These are phyloP conservation scores for Cyberlindnera xylosilytica DNA, from an alignment of 805 yeast species.

Conservation along the genomic window DNA sequence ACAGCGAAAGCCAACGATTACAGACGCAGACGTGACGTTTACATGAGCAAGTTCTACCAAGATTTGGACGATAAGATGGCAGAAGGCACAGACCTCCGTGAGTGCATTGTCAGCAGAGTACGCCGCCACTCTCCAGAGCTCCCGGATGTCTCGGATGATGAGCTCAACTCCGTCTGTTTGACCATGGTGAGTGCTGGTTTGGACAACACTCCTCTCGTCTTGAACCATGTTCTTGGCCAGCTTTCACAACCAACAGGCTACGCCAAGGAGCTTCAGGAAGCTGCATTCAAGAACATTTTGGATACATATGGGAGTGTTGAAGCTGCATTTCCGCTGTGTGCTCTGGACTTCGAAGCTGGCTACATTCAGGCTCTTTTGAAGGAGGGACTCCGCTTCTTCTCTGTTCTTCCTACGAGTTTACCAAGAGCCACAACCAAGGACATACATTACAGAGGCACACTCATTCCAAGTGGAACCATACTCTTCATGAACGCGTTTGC, in stretches of 20 bases:
- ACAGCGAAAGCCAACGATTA: conserved; percentile 28
- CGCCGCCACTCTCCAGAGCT: conserved; percentile 12
- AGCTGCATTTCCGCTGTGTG: conserved; percentile 34
- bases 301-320: conserved; percentile 30
- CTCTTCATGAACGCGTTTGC: conserved; percentile 67
- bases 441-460: conserved; percentile 36
- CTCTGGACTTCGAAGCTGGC: conserved; percentile 36
- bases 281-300: conserved; percentile 41
- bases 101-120: conserved; percentile 34
- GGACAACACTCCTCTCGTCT: conserved; percentile 65
- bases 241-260: conserved; percentile 39
- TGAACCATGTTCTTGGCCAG: conserved; percentile 60
- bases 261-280: conserved; percentile 40
- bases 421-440: conserved; percentile 59
- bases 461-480: conserved; percentile 55
- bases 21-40: conserved; percentile 44
- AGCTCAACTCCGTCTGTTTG: conserved; percentile 57
- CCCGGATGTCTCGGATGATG: conserved; percentile 33
- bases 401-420: conserved; percentile 64
- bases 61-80: conserved; percentile 27
- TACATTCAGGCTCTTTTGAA: conserved; percentile 56
- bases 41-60: conserved; percentile 40
- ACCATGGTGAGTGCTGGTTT: conserved; percentile 80
- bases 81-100: conserved; percentile 26
- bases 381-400: conserved; percentile 59